These are phyloP conservation scores for Saccharomycopsis babjevae DNA, from an alignment of 805 yeast species.

Conservation along the genomic window DNA sequence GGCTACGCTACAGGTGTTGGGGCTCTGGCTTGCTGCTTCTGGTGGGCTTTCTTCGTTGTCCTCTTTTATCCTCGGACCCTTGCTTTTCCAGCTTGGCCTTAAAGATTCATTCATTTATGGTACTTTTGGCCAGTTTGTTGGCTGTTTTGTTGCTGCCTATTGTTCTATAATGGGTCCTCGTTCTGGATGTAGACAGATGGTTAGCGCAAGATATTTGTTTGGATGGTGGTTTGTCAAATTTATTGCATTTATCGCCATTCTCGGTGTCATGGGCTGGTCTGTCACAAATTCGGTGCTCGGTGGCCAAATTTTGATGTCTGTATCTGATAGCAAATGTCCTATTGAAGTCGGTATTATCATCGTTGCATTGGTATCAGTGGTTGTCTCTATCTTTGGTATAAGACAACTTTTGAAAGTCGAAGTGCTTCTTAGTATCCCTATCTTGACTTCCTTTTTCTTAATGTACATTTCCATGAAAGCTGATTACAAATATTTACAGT, in stretches of 20 bases:
- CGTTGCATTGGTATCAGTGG: constrained; percentile 50
- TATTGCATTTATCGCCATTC: constrained; percentile 57
- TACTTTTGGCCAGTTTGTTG: constrained; percentile 50
- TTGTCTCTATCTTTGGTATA: constrained; percentile 72
- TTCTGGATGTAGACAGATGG: constrained; percentile 86
- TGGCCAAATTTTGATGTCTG: constrained; percentile 65
- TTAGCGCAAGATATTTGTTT: constrained; percentile 65
- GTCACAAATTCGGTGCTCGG: constrained; percentile 83
- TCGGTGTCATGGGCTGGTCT: constrained; percentile 90
- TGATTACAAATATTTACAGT: constrained; percentile 29
- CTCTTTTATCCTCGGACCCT: constrained; percentile 65
- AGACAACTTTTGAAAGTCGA: constrained; percentile 61
- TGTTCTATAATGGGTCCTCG: constrained; percentile 84
- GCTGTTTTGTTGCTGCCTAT: constrained; percentile 71
- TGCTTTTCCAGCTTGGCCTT: constrained; percentile 60
- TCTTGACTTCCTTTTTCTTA: constrained; percentile 53
- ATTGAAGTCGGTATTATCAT: constrained; percentile 66
- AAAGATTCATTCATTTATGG: constrained; percentile 55
- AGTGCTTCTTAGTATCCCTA: constrained; percentile 57
- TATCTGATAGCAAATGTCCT: constrained; percentile 58
- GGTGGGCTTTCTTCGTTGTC: constrained; percentile 90
- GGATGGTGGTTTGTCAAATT: constrained; percentile 82
- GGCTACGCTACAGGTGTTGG: constrained; percentile 41
- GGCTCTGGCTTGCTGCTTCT: constrained; percentile 78
- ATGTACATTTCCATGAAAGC: constrained; percentile 53